Base-by-base conservation (phyloP, 1,139 yeast species). In the Neolecta irregularis region DNA sequence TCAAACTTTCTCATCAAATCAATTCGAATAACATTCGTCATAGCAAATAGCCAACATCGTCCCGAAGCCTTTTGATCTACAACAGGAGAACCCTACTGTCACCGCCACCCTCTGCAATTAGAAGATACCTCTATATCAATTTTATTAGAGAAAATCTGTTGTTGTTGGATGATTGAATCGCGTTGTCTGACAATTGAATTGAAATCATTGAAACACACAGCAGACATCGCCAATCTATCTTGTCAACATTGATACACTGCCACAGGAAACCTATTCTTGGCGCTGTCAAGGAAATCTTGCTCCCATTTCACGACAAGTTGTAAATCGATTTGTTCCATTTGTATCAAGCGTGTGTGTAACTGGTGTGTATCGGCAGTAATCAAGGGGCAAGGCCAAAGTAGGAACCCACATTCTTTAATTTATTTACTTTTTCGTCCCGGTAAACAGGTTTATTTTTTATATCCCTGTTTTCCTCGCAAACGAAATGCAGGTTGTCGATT, bases 21-120 rank as follows among this genome's bases (percentile, higher is more conserved):
- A 34, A 75, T 54, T 47, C 93, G 63, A 47, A 79, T 58, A 35
- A 75, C 67, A 48, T 79, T 80, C 38, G 79, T 70, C 1, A 88
- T 68, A 6, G 93, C 93, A 55, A 79, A 79, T 45, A 80, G 63
- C 93, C 93, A 80, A 55, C 93, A 80, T 48, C 93, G 61, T 26
- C 93, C 93, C 11, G 80, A 69, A 24, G 67, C 54, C 49, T 68
- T 67, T 56, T 80, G 93, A 56, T 75, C 72, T 48, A 79, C 74
- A 36, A 72, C 62, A 16, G 91, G 88, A 2, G 72, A 53, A 2
- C 83, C 83, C 48, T n/a, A n/a, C n/a, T n/a, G n/a, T n/a, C n/a
- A n/a, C n/a, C n/a, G n/a, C n/a, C n/a, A n/a, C n/a, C n/a, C n/a
- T n/a, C n/a, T n/a, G n/a, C n/a, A n/a, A n/a, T n/a, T n/a, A n/a